Percentiles rank a stretch among this genome's conserved stretches.
Evolutionary conservation across 129 eudicot species (phyloP).

Genomic region (Gnaphalium uliginosum): DNA sequence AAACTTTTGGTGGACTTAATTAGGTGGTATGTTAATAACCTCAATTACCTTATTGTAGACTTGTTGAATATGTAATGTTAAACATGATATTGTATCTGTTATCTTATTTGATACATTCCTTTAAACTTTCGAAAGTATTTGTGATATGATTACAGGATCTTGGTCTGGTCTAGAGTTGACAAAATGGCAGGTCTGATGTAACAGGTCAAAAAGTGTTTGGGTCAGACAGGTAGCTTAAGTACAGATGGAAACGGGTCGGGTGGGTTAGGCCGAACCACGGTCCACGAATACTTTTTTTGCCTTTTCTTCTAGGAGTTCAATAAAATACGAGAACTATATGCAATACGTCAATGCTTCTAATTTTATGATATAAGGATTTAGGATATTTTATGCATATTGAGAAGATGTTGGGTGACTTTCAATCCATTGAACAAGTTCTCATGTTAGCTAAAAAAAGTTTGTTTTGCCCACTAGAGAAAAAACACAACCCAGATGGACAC

Average conservation of each 20-base stretch:
- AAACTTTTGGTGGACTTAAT: not conserved
- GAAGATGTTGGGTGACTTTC: not conserved
- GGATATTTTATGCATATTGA: not conserved
- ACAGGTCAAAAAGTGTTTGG: too few relatives aligned
- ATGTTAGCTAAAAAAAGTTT: not conserved
- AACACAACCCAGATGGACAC: not conserved
- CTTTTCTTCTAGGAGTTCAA: not conserved
- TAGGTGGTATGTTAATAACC: not conserved
- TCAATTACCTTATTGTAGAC: not conserved
- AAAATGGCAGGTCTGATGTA: not conserved
- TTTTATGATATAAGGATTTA: not conserved
- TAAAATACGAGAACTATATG: too few relatives aligned
- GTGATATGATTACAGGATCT: not conserved
- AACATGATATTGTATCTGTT: constrained; percentile 4
- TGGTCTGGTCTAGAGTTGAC: not conserved
- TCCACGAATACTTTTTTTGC: not conserved
- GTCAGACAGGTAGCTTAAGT: not conserved
- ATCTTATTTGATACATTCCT: not conserved
- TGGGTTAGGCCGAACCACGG: not conserved
- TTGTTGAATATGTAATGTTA: constrained; percentile 17
- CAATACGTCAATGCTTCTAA: not conserved
- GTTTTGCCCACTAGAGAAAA: not conserved
- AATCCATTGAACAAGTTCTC: not conserved
- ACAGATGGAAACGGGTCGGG: not conserved
- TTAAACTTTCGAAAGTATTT: not conserved